phyloP scores from a whole-genome alignment of 345 rosid species.

The Passiflora organensis region DNA sequence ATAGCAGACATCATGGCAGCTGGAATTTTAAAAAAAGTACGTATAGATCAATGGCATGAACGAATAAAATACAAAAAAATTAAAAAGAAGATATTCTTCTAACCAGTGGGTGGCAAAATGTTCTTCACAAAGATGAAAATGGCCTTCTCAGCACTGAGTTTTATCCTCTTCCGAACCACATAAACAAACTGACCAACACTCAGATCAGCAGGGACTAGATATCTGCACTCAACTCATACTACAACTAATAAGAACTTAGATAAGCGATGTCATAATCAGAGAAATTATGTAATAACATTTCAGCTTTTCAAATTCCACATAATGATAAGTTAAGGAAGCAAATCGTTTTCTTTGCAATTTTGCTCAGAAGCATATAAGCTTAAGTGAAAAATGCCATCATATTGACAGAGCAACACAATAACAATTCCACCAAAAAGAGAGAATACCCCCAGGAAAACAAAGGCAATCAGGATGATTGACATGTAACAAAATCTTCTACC shows the following conservation, averaged over 20 bases:
- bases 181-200: slow-evolving; percentile 83
- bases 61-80: background rate
- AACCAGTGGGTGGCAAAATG: slow-evolving; percentile 72
- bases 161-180: slow-evolving; percentile 80
- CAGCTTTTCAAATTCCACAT: too few relatives aligned
- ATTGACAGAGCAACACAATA: too few relatives aligned
- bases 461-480: too few relatives aligned
- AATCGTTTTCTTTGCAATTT: too few relatives aligned
- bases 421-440: too few relatives aligned
- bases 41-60: background rate
- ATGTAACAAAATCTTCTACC: too few relatives aligned
- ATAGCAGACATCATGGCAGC: slow-evolving; percentile 98
- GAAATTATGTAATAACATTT: background rate
- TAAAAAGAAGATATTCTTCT: background rate
- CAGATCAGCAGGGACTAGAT: slow-evolving; percentile 79
- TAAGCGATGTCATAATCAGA: background rate
- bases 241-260: background rate
- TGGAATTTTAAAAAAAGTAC: slow-evolving; percentile 16
- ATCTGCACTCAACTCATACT: slow-evolving; percentile 31
- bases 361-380: too few relatives aligned
- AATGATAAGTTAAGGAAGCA: too few relatives aligned
- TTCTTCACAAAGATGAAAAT: slow-evolving; percentile 74
- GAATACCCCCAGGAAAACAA: too few relatives aligned
- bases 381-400: too few relatives aligned
- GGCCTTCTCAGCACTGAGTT: slow-evolving; percentile 80